Base-by-base conservation (phyloP, 108 stramenopile genomes). In the Fragilariopsis cylindrus region DNA sequence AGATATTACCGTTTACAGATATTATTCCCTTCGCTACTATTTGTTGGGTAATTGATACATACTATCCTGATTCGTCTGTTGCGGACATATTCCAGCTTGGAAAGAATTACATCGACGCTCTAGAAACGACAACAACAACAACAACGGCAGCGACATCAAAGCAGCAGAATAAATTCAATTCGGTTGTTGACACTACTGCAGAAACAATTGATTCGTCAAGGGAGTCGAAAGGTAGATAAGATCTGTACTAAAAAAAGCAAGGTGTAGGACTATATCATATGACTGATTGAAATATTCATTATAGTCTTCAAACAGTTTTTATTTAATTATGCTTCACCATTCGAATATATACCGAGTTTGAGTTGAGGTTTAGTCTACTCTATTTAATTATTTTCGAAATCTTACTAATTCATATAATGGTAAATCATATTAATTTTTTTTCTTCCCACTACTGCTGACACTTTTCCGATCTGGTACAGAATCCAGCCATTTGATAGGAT, bases 401-500 rank as follows among this genome's bases (percentile, higher is more conserved):
- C 30, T 30, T 30, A 30, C 30, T 30, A 30, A 30, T 30, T 30
- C 30, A 2, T 30, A 30, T 30, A 30, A 30, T 30, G 30, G 1
- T 30, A 30, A 30, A 30, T 30, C 2, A 30, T 30, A 30, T 2
- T 30, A 30, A 30, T 30, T 30, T 30, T 60, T 30, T 60, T 60
- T 60, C 58, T 60, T 60, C 41, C 30, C 30, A 30, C 58, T 40
- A 30, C 11, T 40, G 58, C 41, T 60, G 58, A 45, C 62, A 15
- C 62, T 80, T 76, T 82, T 74, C 70, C 92, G 70, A 79, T 90
- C 87, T 9, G 94, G 94, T 53, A 95, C 90, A 65, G 83, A 85
- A 45, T 95, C 94, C 40, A 95, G 74, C 94, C 94, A 95, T 67
- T 92, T 89, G 70, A 95, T 80, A 40, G 94, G 94, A 80, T 95